These are phyloP conservation scores for Chlamydomonas asymmetrica DNA, from an alignment of 139 green algal species.

Conservation along the genomic window DNA sequence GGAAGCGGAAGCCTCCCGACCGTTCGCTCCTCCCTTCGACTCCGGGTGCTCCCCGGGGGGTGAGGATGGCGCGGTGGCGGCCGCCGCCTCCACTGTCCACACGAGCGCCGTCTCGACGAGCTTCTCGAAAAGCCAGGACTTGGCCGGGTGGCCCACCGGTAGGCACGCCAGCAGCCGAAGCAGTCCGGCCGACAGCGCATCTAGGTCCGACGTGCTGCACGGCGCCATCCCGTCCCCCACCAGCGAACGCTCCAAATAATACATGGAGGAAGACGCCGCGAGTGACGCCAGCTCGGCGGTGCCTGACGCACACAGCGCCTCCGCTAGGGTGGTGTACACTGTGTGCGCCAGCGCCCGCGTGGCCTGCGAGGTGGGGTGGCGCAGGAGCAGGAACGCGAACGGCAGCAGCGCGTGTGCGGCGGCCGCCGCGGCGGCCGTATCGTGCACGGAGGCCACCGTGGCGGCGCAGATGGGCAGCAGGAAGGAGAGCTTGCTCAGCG, in stretches of 20 bases:
- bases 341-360: too few species aligned
- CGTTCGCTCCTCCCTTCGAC: background rate
- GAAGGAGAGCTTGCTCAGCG: too few species aligned
- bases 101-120: background rate
- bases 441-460: background rate
- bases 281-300: too few species aligned
- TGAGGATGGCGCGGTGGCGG: background rate
- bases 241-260: too few species aligned
- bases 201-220: too few species aligned
- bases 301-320: too few species aligned
- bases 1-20: background rate
- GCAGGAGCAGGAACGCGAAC: constrained; percentile 17
- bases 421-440: background rate
- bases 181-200: constrained; percentile 12
- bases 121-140: background rate
- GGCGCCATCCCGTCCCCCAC: too few species aligned
- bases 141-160: background rate
- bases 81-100: background rate
- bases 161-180: constrained; percentile 1
- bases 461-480: too few species aligned
- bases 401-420: constrained; percentile 5
- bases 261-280: too few species aligned
- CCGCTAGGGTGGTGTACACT: too few species aligned
- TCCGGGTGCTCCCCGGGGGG: background rate
- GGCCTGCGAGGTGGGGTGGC: too few species aligned